Evolutionary conservation across 2,329 filamentous ascomycete species (phyloP), one percentile per base, ranked within the genome.

Genomic region (Dendryphion nanum): DNA sequence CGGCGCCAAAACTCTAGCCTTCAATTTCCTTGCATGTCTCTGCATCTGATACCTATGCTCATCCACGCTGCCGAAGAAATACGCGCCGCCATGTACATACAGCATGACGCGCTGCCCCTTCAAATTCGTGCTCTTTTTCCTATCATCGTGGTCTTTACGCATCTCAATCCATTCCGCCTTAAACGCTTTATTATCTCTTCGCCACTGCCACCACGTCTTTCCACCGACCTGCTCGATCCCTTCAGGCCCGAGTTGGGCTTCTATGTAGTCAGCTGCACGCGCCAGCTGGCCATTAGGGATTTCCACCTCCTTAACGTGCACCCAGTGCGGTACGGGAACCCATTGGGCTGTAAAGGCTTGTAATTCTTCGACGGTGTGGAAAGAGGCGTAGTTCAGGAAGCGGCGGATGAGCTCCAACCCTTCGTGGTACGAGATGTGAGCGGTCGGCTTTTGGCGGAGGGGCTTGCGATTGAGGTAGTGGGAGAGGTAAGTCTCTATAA

Each of bases 11-110:
- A 96, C 85, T 38, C 89, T 78, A 14, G 89, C 91, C 66, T 93
- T 89, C 44, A 98, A 76, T 69, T 97, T 97, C 37, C 93, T 79
- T 18, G 93, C 93, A 75, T 97, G 90, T 33, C 91, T 79, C 67
- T 98, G 93, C 76, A 98, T 82, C 74, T 97, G 91, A 68, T 97
- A 97, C n/a, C 93, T 83, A 71, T 97, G 93, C 65, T 95, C 90
- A 59, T 96, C 90, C 24, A 96, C 84, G 53, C 89, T 94, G 12
- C 93, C 91, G 62, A 98, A 97, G 68, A 84, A 98, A 68, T 95
- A 97, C 15, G 86, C 91, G 5, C 91, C 91, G 12, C 93, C 93
- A 59, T 97, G 93, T 16, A 97, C 75, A 66, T 97, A 97, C 17
- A 98, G 72, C 79, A 97, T 95, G 41, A 95, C 82, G 36, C 89